These are phyloP conservation scores for Linum tenue DNA, from an alignment of 345 rosid species.

Conservation along the genomic window DNA sequence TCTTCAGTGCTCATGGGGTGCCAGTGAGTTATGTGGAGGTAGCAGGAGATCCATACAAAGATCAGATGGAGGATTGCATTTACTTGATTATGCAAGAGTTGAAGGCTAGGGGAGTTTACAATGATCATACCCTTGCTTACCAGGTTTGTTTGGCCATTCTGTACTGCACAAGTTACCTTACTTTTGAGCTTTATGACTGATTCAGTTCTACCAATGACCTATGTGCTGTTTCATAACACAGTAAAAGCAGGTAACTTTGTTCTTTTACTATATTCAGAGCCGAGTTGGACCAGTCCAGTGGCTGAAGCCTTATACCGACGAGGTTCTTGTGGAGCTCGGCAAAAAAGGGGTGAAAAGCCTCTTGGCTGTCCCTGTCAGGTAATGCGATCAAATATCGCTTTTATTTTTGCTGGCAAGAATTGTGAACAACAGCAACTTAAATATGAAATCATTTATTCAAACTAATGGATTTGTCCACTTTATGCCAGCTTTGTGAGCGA, in stretches of 20 bases:
- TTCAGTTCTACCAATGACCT: too few species aligned
- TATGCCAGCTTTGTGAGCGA: slow-evolving; percentile 73
- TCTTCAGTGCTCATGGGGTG: slow-evolving; percentile 97
- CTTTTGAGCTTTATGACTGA: background rate
- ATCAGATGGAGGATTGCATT: slow-evolving; percentile 93
- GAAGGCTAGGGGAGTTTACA: slow-evolving; percentile 62
- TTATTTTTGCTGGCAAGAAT: background rate
- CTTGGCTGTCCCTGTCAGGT: slow-evolving; percentile 91
- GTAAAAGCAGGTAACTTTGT: background rate
- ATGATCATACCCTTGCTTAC: slow-evolving; percentile 71
- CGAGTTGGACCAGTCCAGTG: slow-evolving; percentile 97
- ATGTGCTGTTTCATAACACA: background rate
- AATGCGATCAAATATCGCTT: slow-evolving; percentile 3
- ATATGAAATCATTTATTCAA: background rate
- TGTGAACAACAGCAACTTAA: background rate
- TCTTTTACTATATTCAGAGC: slow-evolving; percentile 36
- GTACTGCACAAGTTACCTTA: background rate
- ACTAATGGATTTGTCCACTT: background rate
- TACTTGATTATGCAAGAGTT: slow-evolving; percentile 71
- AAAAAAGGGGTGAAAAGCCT: slow-evolving; percentile 88
- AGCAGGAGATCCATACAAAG: slow-evolving; percentile 88
- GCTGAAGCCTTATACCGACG: slow-evolving; percentile 93
- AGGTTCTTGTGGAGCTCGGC: slow-evolving; percentile 89
- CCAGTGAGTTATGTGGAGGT: slow-evolving; percentile 80
- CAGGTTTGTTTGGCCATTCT: slow-evolving; percentile 44